A percentile compares a stretch with the other conserved stretches of the same genome.
Conservation (phyloP, 139 green algal species). For the Chlorella sp. region DNA sequence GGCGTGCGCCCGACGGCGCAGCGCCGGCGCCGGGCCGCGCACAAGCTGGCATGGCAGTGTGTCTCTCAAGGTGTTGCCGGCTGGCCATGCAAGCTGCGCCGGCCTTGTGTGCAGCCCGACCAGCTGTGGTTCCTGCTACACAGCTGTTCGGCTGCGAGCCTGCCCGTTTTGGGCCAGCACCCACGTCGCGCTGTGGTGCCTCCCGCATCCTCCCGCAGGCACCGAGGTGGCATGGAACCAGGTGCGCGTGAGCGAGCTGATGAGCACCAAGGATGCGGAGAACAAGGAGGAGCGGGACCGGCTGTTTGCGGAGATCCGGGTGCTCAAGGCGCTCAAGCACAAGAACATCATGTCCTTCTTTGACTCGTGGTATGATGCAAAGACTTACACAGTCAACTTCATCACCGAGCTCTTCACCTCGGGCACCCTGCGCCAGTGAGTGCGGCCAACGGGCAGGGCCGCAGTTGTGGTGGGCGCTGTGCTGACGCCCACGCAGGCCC, state of each 20-base stretch:
- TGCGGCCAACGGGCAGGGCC: not conserved
- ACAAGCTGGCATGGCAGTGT: no score
- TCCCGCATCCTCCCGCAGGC: slow-evolving; percentile 29
- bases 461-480: not conserved
- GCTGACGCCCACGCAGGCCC: not conserved
- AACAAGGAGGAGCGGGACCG: slow-evolving; percentile 85
- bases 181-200: not conserved
- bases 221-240: slow-evolving; percentile 99
- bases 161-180: not conserved
- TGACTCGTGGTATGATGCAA: slow-evolving; percentile 93
- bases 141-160: not conserved
- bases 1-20: no score
- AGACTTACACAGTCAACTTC: slow-evolving; percentile 96
- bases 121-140: not conserved
- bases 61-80: no score
- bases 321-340: slow-evolving; percentile 98
- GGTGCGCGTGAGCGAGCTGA: slow-evolving; percentile 79
- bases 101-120: no score
- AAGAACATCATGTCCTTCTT: slow-evolving; percentile 99
- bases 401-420: slow-evolving; percentile 99
- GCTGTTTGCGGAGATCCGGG: slow-evolving; percentile 94
- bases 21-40: no score
- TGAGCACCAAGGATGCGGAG: slow-evolving; percentile 48
- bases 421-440: slow-evolving; percentile 95
- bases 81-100: not conserved